phyloP scores from a whole-genome alignment of 495 filamentous ascomycete genomes.

The Daldinia concentrica region DNA sequence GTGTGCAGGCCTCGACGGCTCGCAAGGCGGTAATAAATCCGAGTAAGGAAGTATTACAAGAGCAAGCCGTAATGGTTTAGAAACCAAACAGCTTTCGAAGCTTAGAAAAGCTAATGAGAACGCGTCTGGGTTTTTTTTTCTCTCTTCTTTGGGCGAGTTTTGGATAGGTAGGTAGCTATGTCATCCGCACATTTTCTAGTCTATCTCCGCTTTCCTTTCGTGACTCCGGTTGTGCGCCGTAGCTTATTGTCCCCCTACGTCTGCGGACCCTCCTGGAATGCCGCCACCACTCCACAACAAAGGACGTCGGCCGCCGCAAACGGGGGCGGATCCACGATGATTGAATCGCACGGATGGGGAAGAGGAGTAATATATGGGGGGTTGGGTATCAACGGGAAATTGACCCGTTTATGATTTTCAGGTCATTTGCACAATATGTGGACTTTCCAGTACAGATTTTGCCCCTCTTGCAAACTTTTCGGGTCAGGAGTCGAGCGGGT shows the following conservation, averaged over 20 bases:
- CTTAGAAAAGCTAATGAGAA: neutral
- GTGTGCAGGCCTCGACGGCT: neutral
- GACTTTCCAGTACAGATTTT: neutral
- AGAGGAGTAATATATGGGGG: neutral
- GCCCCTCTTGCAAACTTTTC: neutral
- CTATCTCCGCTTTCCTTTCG: neutral
- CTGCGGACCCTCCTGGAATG: conserved; percentile 23
- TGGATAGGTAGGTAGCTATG: neutral
- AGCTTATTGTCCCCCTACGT: neutral
- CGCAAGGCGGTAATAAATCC: neutral
- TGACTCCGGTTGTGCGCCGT: conserved; percentile 4
- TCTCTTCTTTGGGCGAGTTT: neutral
- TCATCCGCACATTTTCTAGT: neutral
- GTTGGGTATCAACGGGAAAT: neutral
- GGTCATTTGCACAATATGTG: conserved; percentile 1
- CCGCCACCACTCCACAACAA: conserved; percentile 21
- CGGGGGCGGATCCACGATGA: conserved; percentile 7
- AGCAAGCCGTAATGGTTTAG: neutral
- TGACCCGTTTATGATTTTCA: conserved; percentile 1
- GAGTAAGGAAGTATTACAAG: neutral
- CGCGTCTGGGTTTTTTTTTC: neutral
- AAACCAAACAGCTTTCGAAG: neutral
- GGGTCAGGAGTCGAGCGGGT: neutral
- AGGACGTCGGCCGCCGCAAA: conserved; percentile 22
- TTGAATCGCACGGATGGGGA: conserved; percentile 6